Percentiles rank a stretch among this genome's conserved stretches.
Evolutionary conservation across 1,139 yeast genomes (phyloP).

Genomic region (Wickerhamomyces sp.): DNA sequence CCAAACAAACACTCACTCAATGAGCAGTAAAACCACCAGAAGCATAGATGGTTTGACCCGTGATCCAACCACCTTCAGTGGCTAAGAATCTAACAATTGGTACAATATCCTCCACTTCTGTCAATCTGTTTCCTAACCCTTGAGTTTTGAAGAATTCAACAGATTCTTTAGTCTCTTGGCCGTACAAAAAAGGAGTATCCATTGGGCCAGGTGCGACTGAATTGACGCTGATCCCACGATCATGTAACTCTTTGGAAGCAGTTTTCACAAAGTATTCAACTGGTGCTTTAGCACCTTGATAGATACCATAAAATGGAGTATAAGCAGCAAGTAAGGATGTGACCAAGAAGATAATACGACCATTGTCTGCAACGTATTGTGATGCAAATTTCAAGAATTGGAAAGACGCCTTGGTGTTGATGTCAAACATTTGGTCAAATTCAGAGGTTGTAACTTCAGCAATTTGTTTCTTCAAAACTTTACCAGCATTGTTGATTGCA

Average conservation of each 20-base stretch:
- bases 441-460: constrained; percentile 46
- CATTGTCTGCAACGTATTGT: constrained; percentile 43
- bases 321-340: constrained; percentile 66
- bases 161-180: constrained; percentile 50
- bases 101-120: constrained; percentile 56
- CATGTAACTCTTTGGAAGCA: constrained; percentile 51
- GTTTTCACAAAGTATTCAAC: constrained; percentile 55
- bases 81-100: constrained; percentile 58
- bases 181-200: constrained; percentile 67
- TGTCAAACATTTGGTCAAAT: constrained; percentile 46
- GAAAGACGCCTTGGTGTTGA: constrained; percentile 58
- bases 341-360: constrained; percentile 52
- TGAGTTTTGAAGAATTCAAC: constrained; percentile 51
- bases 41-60: constrained; percentile 64
- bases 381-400: constrained; percentile 58
- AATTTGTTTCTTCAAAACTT: constrained; percentile 58
- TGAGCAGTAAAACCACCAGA: constrained; percentile 62
- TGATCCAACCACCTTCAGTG: constrained; percentile 65
- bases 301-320: constrained; percentile 50
- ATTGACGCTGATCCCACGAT: constrained; percentile 47
- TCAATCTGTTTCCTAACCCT: constrained; percentile 45
- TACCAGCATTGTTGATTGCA: constrained; percentile 64
- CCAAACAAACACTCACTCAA: constrained; percentile 5
- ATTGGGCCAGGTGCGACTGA: constrained; percentile 68
- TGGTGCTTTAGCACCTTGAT: constrained; percentile 61